Percentiles rank a stretch among this genome's conserved stretches.
These are phyloP conservation scores for Paraurostyla sp. DNA, from an alignment of 73 alveolate species.

Conservation along the genomic window DNA sequence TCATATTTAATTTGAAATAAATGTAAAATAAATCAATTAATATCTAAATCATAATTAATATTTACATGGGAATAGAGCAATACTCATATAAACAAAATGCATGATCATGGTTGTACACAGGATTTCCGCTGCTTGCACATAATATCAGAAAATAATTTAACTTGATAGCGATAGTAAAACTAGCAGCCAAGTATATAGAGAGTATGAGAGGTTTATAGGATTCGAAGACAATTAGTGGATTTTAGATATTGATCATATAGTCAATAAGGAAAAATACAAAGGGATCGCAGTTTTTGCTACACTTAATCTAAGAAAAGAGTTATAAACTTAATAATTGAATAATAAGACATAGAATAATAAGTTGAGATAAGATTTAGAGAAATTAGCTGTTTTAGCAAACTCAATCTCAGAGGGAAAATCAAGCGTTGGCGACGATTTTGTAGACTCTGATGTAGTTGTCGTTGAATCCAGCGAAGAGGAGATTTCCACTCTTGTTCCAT, in stretches of 20 bases:
- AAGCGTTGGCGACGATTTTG: slow-evolving; percentile 70
- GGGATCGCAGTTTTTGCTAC: too few species aligned
- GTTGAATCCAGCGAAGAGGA: slow-evolving; percentile 86
- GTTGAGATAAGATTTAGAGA: neutral
- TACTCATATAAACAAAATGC: neutral
- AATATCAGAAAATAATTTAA: too few species aligned
- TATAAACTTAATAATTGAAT: neutral
- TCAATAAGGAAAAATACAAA: too few species aligned
- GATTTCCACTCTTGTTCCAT: slow-evolving; percentile 87
- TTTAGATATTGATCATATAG: too few species aligned
- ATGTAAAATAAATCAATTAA: neutral
- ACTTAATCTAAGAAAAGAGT: neutral
- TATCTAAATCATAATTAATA: slow-evolving; percentile 34
- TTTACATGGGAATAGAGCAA: slow-evolving; percentile 11
- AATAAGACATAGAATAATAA: neutral
- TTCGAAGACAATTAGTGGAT: too few species aligned
- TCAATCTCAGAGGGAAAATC: slow-evolving; percentile 14
- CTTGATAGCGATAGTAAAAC: too few species aligned
- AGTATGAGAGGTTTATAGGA: too few species aligned
- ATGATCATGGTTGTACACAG: neutral
- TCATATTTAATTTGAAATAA: slow-evolving; percentile 13
- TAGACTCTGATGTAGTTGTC: slow-evolving; percentile 87
- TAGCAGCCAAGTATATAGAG: too few species aligned
- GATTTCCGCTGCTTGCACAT: too few species aligned
- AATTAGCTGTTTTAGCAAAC: slow-evolving; percentile 4